Base-by-base conservation (phyloP, 345 rosid genomes). In the Chamaenerion angustifolium region DNA sequence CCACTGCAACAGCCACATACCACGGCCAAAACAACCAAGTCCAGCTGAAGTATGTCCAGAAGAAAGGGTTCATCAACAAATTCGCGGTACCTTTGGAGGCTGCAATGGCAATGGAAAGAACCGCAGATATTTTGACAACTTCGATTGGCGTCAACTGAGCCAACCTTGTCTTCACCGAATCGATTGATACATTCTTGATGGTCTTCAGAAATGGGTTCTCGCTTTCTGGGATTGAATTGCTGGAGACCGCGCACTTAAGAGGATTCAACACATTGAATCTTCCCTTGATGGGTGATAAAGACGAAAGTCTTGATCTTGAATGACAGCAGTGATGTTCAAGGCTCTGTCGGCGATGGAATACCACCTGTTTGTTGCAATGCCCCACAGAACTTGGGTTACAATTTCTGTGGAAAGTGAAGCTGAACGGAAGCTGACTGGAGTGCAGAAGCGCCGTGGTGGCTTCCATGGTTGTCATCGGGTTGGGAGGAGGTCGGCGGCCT, bases 21-120 rank as follows among this genome's bases (percentile, higher is more conserved):
- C 92, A 86, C 14, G 95, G 98, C 98, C 95, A 83, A 70, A 90
- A 83, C 67, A 86, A 45, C 95, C 88, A 86, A 45, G 77, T 74
- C 94, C 94, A 81, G 87, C 88, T 83, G 58, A 86, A 83, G 70
- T 86, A 81, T 85, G 80, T 73, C 92, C 92, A 86, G 64, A 86
- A 83, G 66, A 86, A 86, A 2, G 95, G 95, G 59, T 72, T 72
- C 16, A 81, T 56, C 14, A 60, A 50, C 69, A 75, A 62, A 45
- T 64, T 73, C 56, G 58, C 61, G 1, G 71, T 55, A 94, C 81
- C 72, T 70, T 78, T 90, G 2, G 77, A 54, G 35, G 75, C 74
- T 58, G 88, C 73, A 55, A 73, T 55, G 46, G 76, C 61, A 70
- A 70, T 35, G 37, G 92, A 76, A 15, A 81, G 56, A 52, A 79